Evolutionary conservation across 805 yeast species (phyloP).

Genomic region (Ogataea angusta): DNA sequence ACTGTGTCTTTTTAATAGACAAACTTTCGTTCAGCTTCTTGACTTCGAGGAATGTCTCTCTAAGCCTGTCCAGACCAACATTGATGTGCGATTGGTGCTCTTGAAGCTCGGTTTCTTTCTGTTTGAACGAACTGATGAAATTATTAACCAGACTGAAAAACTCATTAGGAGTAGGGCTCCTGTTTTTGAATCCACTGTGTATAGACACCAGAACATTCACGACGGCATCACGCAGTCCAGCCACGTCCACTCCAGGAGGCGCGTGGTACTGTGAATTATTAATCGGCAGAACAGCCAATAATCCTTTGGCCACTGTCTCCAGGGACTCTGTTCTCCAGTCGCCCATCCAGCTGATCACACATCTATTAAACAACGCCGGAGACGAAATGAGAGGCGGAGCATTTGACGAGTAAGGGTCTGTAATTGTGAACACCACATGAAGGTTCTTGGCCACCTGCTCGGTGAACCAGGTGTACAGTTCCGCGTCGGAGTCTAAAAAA

Average conservation of each 20-base stretch:
- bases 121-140: slow-evolving; percentile 41
- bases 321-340: slow-evolving; percentile 62
- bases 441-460: slow-evolving; percentile 63
- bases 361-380: slow-evolving; percentile 86
- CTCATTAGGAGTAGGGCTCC: slow-evolving; percentile 46
- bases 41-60: slow-evolving; percentile 75
- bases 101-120: slow-evolving; percentile 49
- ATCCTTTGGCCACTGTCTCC: slow-evolving; percentile 43
- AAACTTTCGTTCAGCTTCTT: slow-evolving; percentile 53
- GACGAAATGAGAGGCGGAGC: slow-evolving; percentile 59
- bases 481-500: slow-evolving; percentile 63
- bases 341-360: slow-evolving; percentile 88
- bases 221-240: slow-evolving; percentile 35
- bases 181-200: slow-evolving; percentile 33
- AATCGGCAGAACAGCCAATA: slow-evolving; percentile 41
- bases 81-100: slow-evolving; percentile 68
- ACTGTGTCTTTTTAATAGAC: slow-evolving; percentile 46
- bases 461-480: slow-evolving; percentile 72
- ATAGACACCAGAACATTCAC: slow-evolving; percentile 44
- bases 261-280: slow-evolving; percentile 42
- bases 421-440: slow-evolving; percentile 79
- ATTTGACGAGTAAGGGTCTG: slow-evolving; percentile 41
- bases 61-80: slow-evolving; percentile 68
- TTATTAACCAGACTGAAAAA: slow-evolving; percentile 48
- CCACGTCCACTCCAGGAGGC: slow-evolving; percentile 30